These are phyloP conservation scores for Lyophyllum atratum DNA, from an alignment of 768 basidiomycete genomes.

Conservation along the genomic window DNA sequence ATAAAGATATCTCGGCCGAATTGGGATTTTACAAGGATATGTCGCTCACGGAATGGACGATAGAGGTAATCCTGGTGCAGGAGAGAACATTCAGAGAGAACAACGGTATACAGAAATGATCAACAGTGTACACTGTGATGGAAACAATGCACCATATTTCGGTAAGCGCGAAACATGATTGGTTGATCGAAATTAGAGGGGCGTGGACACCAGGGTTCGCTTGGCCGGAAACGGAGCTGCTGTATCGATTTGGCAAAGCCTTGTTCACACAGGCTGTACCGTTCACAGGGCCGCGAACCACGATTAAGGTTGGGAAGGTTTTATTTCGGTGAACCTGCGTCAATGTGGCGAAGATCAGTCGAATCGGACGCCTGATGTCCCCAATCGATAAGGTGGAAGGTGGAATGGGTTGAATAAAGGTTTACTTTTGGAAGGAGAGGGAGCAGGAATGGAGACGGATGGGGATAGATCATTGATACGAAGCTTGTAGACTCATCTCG, in stretches of 20 bases:
- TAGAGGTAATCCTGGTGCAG: not conserved
- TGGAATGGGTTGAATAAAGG: constrained; percentile 4
- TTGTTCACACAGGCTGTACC: constrained; percentile 10
- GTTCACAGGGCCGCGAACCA: not conserved
- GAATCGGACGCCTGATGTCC: constrained; percentile 1
- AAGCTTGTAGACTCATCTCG: constrained; percentile 26
- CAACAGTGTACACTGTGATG: not conserved
- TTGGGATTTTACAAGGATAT: constrained; percentile 6
- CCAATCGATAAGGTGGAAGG: constrained; percentile 7
- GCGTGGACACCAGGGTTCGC: constrained; percentile 28
- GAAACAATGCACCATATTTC: constrained; percentile 3
- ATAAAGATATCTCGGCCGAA: constrained; percentile 11
- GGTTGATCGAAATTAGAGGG: constrained; percentile 33
- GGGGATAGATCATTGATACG: constrained; percentile 43
- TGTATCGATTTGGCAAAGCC: constrained; percentile 9
- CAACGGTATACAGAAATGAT: not conserved
- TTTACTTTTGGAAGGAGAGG: constrained; percentile 13
- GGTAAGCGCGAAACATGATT: constrained; percentile 20
- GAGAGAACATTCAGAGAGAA: not conserved
- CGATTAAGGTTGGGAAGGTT: constrained; percentile 6
- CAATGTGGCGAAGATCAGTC: not conserved
- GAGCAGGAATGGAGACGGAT: constrained; percentile 20
- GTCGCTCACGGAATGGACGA: not conserved
- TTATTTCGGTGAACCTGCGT: not conserved
- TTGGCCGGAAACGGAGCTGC: constrained; percentile 24